A percentile compares a stretch with the other conserved stretches of the same genome.
Evolutionary conservation across 257 asterid species (phyloP).

Genomic region (Cynanchum wilfordii): DNA sequence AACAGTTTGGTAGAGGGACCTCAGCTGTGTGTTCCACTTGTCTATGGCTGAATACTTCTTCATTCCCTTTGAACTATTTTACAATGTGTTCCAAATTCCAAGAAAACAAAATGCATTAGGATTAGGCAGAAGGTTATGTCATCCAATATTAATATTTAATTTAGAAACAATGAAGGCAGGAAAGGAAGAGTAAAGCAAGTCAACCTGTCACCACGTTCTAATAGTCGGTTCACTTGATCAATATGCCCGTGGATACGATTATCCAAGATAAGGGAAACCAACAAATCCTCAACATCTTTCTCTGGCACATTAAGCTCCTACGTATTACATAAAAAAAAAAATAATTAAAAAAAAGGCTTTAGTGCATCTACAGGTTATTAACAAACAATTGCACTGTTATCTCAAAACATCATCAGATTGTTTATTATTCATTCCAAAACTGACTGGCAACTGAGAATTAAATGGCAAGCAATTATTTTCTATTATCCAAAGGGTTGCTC

Average conservation of each 20-base stretch:
- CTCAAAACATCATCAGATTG: neutral
- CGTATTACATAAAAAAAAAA: neutral
- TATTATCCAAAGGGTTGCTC: too few species aligned
- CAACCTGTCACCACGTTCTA: slow-evolving; percentile 97
- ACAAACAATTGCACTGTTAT: neutral
- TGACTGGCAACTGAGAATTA: neutral
- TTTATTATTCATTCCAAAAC: neutral
- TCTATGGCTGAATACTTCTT: slow-evolving; percentile 86
- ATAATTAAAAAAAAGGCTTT: neutral
- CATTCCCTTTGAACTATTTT: slow-evolving; percentile 79
- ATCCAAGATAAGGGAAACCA: slow-evolving; percentile 90
- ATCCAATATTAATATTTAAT: neutral
- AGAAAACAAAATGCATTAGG: neutral
- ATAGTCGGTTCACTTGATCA: slow-evolving; percentile 89
- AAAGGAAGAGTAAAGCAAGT: slow-evolving; percentile 10
- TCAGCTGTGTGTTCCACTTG: slow-evolving; percentile 93
- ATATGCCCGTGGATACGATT: slow-evolving; percentile 86
- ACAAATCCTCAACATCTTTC: slow-evolving; percentile 83
- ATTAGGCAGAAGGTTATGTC: neutral
- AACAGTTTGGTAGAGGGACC: slow-evolving; percentile 67
- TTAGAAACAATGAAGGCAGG: neutral
- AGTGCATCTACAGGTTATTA: neutral
- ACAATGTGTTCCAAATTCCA: neutral
- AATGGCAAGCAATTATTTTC: neutral
- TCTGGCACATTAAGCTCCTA: slow-evolving; percentile 99